Percentiles rank a stretch among this genome's conserved stretches.
Evolutionary conservation across 106 monocot genomes (phyloP).

Genomic region (Dioscorea zingiberensis): DNA sequence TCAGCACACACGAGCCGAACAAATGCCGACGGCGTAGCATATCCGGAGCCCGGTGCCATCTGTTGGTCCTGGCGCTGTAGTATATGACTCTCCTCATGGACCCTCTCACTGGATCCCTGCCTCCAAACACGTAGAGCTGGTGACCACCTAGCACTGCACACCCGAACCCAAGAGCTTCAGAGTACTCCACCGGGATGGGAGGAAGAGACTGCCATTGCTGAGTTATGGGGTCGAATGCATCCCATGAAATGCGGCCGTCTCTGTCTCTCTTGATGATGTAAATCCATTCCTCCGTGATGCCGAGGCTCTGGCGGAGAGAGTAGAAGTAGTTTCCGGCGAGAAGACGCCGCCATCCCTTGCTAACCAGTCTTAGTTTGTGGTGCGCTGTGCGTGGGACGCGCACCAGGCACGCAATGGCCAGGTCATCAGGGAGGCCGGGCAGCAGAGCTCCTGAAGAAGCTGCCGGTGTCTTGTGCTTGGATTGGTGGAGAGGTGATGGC

Average conservation of each 20-base stretch:
- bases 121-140: slow-evolving; percentile 42
- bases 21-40: slow-evolving; percentile 37
- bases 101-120: slow-evolving; percentile 22
- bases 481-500: too few species aligned
- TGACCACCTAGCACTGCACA: slow-evolving; percentile 38
- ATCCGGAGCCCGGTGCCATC: slow-evolving; percentile 49
- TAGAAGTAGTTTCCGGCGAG: slow-evolving; percentile 47
- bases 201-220: slow-evolving; percentile 41
- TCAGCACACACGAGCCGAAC: slow-evolving; percentile 32
- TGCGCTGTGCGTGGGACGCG: slow-evolving; percentile 39
- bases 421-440: slow-evolving; percentile 51
- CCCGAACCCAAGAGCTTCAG: slow-evolving; percentile 32
- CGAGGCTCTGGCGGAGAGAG: slow-evolving; percentile 29
- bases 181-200: slow-evolving; percentile 30
- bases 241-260: slow-evolving; percentile 30
- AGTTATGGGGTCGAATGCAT: slow-evolving; percentile 26
- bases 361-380: slow-evolving; percentile 33
- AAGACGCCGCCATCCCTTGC: slow-evolving; percentile 45
- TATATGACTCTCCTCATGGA: slow-evolving; percentile 41
- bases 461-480: slow-evolving; percentile 9
- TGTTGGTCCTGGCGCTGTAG: slow-evolving; percentile 38
- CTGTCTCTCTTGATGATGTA: slow-evolving; percentile 35
- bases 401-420: slow-evolving; percentile 44
- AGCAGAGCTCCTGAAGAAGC: slow-evolving; percentile 29
- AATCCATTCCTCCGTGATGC: slow-evolving; percentile 37